Conservation (phyloP, 768 basidiomycete genomes). For the Lyophyllum atratum region DNA sequence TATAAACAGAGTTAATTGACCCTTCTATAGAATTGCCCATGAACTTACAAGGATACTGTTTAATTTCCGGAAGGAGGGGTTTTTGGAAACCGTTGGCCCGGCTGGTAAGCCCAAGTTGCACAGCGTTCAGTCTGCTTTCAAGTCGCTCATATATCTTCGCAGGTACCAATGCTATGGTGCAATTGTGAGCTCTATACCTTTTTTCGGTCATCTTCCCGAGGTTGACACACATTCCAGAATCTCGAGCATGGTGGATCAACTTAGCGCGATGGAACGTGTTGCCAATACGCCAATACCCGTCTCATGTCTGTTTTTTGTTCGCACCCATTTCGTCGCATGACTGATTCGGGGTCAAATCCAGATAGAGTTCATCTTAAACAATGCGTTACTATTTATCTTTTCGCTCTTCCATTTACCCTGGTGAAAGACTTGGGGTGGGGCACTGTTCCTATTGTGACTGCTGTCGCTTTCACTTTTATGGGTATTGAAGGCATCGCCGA, state of each 20-base stretch:
- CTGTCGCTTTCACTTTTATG: conserved; percentile 91
- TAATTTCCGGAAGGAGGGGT: conserved; percentile 75
- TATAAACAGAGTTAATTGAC: not conserved
- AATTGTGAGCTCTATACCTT: conserved; percentile 45
- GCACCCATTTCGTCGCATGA: not conserved
- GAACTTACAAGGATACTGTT: conserved; percentile 74
- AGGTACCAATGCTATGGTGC: conserved; percentile 80
- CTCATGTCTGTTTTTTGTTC: conserved; percentile 57
- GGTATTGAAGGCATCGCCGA: conserved; percentile 95
- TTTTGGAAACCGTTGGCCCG: conserved; percentile 87
- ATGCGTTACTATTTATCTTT: conserved; percentile 91
- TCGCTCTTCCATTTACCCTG: conserved; percentile 86
- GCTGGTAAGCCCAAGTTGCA: conserved; percentile 53
- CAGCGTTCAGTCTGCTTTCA: not conserved
- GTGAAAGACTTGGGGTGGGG: conserved; percentile 82
- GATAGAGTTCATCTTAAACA: conserved; percentile 93
- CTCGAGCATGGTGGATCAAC: conserved; percentile 81
- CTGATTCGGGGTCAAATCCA: conserved; percentile 26
- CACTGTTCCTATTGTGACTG: conserved; percentile 83
- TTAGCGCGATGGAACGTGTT: conserved; percentile 88
- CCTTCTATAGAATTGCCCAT: conserved; percentile 65
- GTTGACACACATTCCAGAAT: conserved; percentile 43
- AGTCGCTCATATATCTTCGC: conserved; percentile 4
- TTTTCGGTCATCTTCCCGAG: not conserved
- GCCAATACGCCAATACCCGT: conserved; percentile 85